Conservation (phyloP, 2,329 filamentous ascomycete species). For the Ophiostoma montium region DNA sequence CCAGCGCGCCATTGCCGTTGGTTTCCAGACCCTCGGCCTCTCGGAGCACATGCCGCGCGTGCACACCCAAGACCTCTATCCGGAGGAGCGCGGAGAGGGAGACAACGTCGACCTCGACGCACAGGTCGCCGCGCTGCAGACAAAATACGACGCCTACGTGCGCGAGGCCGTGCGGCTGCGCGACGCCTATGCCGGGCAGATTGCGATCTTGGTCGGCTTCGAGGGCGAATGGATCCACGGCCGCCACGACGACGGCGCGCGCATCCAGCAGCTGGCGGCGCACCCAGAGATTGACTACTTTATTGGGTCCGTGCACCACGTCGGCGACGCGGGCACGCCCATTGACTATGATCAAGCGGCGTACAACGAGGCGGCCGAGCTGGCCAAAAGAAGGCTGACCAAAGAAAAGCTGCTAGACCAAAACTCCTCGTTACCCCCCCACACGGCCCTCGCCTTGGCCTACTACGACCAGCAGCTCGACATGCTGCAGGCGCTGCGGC, state of each 20-base stretch:
- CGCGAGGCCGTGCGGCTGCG: conserved; percentile 61
- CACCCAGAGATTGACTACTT: conserved; percentile 57
- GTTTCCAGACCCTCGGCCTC: conserved; percentile 71
- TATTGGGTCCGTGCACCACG: conserved; percentile 85
- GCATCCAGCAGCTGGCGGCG: conserved; percentile 42
- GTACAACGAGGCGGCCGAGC: conserved; percentile 31
- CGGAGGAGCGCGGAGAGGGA: conserved; percentile 56
- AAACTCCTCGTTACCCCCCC: conserved; percentile 23
- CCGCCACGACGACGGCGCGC: conserved; percentile 42
- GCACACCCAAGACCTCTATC: conserved; percentile 64
- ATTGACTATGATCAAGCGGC: conserved; percentile 69
- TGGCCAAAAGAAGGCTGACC: not conserved
- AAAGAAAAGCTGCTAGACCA: not conserved
- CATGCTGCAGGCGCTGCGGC: conserved; percentile 61
- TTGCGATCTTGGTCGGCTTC: conserved; percentile 77
- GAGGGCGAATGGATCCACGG: conserved; percentile 86
- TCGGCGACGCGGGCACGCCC: conserved; percentile 59
- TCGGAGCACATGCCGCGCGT: conserved; percentile 92
- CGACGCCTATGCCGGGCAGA: conserved; percentile 50
- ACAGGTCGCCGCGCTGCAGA: conserved; percentile 32
- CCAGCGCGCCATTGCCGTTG: conserved; percentile 59
- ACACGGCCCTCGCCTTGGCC: conserved; percentile 60
- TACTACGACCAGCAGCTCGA: conserved; percentile 82
- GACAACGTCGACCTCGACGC: conserved; percentile 33
- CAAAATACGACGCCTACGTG: conserved; percentile 56